Base-by-base conservation (phyloP, 2,329 filamentous ascomycete genomes). In the Monosporascus sp. region DNA sequence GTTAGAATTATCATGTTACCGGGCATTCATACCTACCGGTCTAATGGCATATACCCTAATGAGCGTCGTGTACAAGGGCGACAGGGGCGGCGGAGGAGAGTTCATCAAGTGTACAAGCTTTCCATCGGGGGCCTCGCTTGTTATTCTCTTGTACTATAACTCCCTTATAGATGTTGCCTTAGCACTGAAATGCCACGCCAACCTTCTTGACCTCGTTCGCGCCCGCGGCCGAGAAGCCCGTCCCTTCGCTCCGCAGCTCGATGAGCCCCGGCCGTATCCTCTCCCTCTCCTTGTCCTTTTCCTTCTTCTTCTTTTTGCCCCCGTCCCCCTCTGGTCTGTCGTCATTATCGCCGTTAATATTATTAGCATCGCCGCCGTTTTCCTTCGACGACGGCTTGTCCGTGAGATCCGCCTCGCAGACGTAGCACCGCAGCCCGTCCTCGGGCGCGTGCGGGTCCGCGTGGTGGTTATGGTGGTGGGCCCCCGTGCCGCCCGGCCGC, bases 161-260 rank as follows among this genome's bases (percentile, higher is more conserved):
- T 27, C 26, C 8, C 26, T 8, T 27, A 8, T 7, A 7, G 26
- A 8, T 7, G 43, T n/a, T 47, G 19, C 11, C 24, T 75, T 67
- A 94, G 67, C 89, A 93, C 67, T 95, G 89, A 69, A 96, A 96
- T 0, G 86, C 87, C 19, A 95, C 84, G 0, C 88, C 87, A 3
- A 80, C 74, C 68, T 86, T 94, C 71, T 88, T 88, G 17, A 95
- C 91, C 62, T 89, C 57, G 65, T 88, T 96, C 50, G 82, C 81
- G 3, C 94, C 93, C n/a, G 87, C 86, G 5, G 90, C 88, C 5
- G 93, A 92, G 70, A 96, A 97, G 0, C 93, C 93, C 0, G 93
- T 97, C 0, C 93, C 93, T 63, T 97, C 93, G 37, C 87, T 89
- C 60, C 82, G 85, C 48, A 97, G 80, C 65, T 88, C 84, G 3